phyloP scores from a whole-genome alignment of 2,329 filamentous ascomycete species.

The Ophiostoma novo-ulmi region DNA sequence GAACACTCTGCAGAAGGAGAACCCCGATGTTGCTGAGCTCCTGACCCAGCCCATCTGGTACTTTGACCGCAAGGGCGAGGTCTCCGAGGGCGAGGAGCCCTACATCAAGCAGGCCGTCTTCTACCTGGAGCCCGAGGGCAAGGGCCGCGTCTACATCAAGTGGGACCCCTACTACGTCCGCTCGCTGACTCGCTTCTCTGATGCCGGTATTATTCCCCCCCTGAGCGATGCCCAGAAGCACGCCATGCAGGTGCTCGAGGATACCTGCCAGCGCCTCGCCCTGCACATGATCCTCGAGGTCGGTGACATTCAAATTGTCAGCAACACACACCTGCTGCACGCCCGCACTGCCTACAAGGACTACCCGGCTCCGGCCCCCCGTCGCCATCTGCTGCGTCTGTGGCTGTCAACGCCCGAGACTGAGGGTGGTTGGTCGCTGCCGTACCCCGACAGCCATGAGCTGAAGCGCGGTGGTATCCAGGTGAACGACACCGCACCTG shows the following conservation, averaged over 20 bases:
- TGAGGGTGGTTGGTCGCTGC: conserved; percentile 81
- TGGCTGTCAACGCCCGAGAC: conserved; percentile 78
- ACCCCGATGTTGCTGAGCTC: conserved; percentile 71
- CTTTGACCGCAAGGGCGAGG: conserved; percentile 86
- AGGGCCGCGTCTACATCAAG: conserved; percentile 70
- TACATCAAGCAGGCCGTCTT: conserved; percentile 69
- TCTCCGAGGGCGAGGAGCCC: conserved; percentile 65
- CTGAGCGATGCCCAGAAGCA: conserved; percentile 64
- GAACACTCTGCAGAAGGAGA: conserved; percentile 69
- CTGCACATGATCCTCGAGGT: conserved; percentile 83
- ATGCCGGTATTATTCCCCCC: conserved; percentile 65
- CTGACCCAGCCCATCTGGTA: conserved; percentile 80
- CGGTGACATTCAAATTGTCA: conserved; percentile 82
- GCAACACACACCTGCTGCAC: conserved; percentile 75
- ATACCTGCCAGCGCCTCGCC: conserved; percentile 65
- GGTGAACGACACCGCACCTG: conserved; percentile 72
- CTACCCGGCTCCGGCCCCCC: conserved; percentile 59
- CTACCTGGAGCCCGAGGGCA: conserved; percentile 65
- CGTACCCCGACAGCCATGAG: conserved; percentile 73
- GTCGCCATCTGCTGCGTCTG: conserved; percentile 73
- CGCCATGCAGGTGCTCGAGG: conserved; percentile 66
- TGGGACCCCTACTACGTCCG: conserved; percentile 88
- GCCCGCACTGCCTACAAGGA: conserved; percentile 72
- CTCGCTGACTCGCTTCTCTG: conserved; percentile 68
- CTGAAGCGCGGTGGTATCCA: conserved; percentile 87